A percentile compares a stretch with the other conserved stretches of the same genome.
Evolutionary conservation across 495 filamentous ascomycete species (phyloP).

Genomic region (Tricharina praecox): DNA sequence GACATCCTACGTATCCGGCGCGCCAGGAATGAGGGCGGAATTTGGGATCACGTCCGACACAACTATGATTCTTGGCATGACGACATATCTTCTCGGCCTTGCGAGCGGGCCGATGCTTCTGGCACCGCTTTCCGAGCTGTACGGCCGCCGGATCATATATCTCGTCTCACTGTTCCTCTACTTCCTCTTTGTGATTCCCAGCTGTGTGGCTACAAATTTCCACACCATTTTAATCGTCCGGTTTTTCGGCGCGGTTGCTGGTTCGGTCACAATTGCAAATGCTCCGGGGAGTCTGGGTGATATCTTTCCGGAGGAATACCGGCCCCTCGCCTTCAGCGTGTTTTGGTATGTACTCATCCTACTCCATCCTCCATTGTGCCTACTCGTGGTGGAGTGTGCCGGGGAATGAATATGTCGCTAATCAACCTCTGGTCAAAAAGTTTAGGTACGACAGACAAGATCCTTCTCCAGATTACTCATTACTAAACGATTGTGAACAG

Average conservation of each 20-base stretch:
- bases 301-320: slow-evolving; percentile 50
- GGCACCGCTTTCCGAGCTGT: slow-evolving; percentile 64
- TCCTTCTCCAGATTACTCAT: too few relatives aligned
- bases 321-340: slow-evolving; percentile 54
- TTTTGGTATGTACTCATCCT: slow-evolving; percentile 33
- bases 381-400: too few relatives aligned
- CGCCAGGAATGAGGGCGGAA: slow-evolving; percentile 47
- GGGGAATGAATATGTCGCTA: background rate
- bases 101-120: slow-evolving; percentile 56
- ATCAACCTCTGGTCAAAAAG: background rate
- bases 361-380: background rate
- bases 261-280: slow-evolving; percentile 63
- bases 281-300: slow-evolving; percentile 71
- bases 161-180: slow-evolving; percentile 44
- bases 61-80: slow-evolving; percentile 56
- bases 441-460: too few relatives aligned
- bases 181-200: slow-evolving; percentile 51
- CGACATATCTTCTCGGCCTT: slow-evolving; percentile 60
- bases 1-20: slow-evolving; percentile 61
- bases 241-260: slow-evolving; percentile 63
- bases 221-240: slow-evolving; percentile 47
- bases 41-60: slow-evolving; percentile 41
- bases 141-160: slow-evolving; percentile 60
- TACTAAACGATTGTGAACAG: too few relatives aligned
- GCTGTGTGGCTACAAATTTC: slow-evolving; percentile 49